Percentiles rank a stretch among this genome's conserved stretches.
Evolutionary conservation across 139 green algal genomes (phyloP).

Genomic region (Desmodesmus armatus): DNA sequence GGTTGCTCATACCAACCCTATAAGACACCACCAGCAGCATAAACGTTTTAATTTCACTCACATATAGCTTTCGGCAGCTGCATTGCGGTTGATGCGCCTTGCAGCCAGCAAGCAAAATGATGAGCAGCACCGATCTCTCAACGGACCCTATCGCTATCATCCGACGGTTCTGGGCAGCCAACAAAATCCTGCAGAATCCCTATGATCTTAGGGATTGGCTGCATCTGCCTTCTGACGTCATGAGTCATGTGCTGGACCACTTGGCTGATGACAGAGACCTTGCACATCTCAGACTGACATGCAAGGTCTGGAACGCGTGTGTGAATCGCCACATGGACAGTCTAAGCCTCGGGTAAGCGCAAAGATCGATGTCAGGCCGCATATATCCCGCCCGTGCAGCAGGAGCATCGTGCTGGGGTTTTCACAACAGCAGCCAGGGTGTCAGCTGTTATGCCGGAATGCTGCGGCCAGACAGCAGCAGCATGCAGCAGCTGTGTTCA

Average conservation of each 20-base stretch:
- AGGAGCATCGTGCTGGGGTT: neutral
- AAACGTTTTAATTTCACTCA: too few relatives aligned
- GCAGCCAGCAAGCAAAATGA: too few relatives aligned
- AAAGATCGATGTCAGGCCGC: neutral
- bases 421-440: neutral
- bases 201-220: conserved; percentile 30
- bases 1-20: too few relatives aligned
- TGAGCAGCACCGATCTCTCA: too few relatives aligned
- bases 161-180: conserved; percentile 21
- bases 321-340: conserved; percentile 16
- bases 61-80: too few relatives aligned
- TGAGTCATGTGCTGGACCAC: conserved; percentile 8
- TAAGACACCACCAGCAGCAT: too few relatives aligned
- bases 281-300: neutral
- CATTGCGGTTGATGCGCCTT: too few relatives aligned
- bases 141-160: conserved; percentile 24
- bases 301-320: conserved; percentile 23
- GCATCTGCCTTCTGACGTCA: conserved; percentile 10
- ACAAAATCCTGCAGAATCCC: conserved; percentile 35
- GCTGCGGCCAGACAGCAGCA: neutral
- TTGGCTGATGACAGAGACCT: conserved; percentile 19
- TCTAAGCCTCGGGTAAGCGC: conserved; percentile 13
- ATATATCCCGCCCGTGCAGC: neutral
- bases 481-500: neutral
- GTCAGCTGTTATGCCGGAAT: too few relatives aligned